A percentile compares a stretch with the other conserved stretches of the same genome.
phyloP scores from a whole-genome alignment of 2,329 filamentous ascomycete genomes.

The Cryphonectria parasitica region DNA sequence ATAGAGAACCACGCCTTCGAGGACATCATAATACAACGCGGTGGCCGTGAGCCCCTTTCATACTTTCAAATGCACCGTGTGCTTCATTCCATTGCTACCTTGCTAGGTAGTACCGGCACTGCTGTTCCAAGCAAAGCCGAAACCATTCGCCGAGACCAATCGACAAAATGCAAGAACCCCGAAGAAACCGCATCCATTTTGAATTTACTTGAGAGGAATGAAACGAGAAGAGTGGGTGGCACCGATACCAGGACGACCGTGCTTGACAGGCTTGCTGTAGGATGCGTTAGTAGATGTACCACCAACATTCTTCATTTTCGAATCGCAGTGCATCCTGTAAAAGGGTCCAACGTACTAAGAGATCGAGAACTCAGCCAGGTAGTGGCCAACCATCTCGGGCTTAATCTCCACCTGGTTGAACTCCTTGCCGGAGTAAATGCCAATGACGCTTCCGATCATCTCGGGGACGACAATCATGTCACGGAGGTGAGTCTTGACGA shows the following conservation, averaged over 20 bases:
- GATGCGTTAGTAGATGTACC: constrained; percentile 51
- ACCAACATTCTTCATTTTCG: background rate
- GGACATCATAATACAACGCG: constrained; percentile 27
- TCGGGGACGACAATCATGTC: constrained; percentile 99
- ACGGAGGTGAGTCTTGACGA: constrained; percentile 99
- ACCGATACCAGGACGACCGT: constrained; percentile 99
- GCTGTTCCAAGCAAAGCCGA: constrained; percentile 56
- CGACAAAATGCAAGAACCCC: constrained; percentile 11
- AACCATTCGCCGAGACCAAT: constrained; percentile 57
- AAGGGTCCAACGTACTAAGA: constrained; percentile 78
- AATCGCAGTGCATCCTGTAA: background rate
- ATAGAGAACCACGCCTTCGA: background rate
- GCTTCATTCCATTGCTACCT: constrained; percentile 49
- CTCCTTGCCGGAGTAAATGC: constrained; percentile 99
- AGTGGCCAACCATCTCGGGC: constrained; percentile 99
- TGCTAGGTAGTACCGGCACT: constrained; percentile 47
- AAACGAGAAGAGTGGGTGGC: constrained; percentile 99
- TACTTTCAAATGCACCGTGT: constrained; percentile 32
- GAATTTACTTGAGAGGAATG: constrained; percentile 98
- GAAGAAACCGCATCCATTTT: constrained; percentile 44
- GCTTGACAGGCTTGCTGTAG: constrained; percentile 96
- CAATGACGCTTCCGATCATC: constrained; percentile 99
- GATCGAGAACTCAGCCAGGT: constrained; percentile 99
- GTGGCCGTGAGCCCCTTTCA: constrained; percentile 18
- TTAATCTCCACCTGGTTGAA: constrained; percentile 99